Evolutionary conservation across 495 filamentous ascomycete species (phyloP), one percentile per base, ranked within the genome.

Genomic region (Penicillium canariense): DNA sequence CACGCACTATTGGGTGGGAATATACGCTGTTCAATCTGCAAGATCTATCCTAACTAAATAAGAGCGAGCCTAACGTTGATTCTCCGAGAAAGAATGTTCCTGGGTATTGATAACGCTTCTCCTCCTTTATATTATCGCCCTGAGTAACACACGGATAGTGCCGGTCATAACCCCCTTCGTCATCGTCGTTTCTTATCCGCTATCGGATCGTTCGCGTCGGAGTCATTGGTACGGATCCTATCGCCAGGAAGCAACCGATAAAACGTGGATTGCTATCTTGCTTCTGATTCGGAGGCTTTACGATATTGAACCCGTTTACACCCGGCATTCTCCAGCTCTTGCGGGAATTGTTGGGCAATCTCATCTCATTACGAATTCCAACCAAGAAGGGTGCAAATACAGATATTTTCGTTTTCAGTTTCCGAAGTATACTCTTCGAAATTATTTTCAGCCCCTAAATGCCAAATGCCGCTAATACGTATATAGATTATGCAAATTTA

Each of bases 101-200:
- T n/a, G n/a, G n/a, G n/a, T n/a, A 14, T 7, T 22, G 10, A 23
- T 2, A 34, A 25, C 15, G 18, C 17, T 30, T 25, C 30, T 10
- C 46, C 20, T 26, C 26, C 17, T 48, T 48, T 35, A 35, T 48
- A 48, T 30, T 11, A 31, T 18, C 7, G 4, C 14, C 14, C 25
- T 12, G 18, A 23, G 20, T 20, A 23, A n/a, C 17, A 10, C 31
- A 51, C 28, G 15, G 42, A 61, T 32, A 53, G 30, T n/a, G n/a
- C 32, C 40, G 35, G 15, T 38, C 45, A 38, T 52, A 50, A 31
- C 30, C 18, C 30, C 39, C 20, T 6, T 55, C 14, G 38, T 22
- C 43, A 26, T 50, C 51, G 47, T 54, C 54, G 58, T n/a, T 27
- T 48, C 42, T 56, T 61, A 61, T 58, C 60, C 54, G 63, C 48